Percentiles rank a stretch among this genome's conserved stretches.
Conservation (phyloP, 345 rosid genomes). For the Rubroshorea leprosula region DNA sequence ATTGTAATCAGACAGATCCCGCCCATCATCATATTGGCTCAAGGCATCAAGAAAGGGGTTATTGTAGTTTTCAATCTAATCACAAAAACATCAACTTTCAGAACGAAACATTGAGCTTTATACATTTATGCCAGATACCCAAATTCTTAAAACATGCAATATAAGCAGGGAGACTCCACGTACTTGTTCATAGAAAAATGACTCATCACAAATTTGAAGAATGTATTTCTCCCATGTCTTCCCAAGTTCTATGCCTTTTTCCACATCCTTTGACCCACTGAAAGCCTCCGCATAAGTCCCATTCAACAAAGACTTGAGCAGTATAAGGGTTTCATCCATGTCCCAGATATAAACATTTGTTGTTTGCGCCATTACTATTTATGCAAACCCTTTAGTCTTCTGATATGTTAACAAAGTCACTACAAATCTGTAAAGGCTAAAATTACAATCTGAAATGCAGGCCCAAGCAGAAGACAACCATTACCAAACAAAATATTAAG, state of each 20-base stretch:
- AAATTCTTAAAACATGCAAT: neutral
- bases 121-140: neutral
- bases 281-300: conserved; percentile 56
- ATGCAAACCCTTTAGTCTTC: conserved; percentile 18
- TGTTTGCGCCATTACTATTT: conserved; percentile 18
- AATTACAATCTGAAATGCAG: too few relatives aligned
- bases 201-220: conserved; percentile 59
- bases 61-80: conserved; percentile 70
- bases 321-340: conserved; percentile 90
- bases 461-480: too few relatives aligned
- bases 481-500: neutral
- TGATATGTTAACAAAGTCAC: too few relatives aligned
- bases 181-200: conserved; percentile 79
- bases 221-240: conserved; percentile 79
- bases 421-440: too few relatives aligned
- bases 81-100: conserved; percentile 2
- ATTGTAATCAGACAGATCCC: conserved; percentile 61
- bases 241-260: conserved; percentile 68
- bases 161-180: conserved; percentile 9
- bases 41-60: conserved; percentile 62
- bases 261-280: conserved; percentile 50
- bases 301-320: conserved; percentile 73
- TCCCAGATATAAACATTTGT: conserved; percentile 76
- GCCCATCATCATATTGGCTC: conserved; percentile 60
- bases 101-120: neutral